Conservation (phyloP, 768 basidiomycete species). For the Amanita subjunquillea region DNA sequence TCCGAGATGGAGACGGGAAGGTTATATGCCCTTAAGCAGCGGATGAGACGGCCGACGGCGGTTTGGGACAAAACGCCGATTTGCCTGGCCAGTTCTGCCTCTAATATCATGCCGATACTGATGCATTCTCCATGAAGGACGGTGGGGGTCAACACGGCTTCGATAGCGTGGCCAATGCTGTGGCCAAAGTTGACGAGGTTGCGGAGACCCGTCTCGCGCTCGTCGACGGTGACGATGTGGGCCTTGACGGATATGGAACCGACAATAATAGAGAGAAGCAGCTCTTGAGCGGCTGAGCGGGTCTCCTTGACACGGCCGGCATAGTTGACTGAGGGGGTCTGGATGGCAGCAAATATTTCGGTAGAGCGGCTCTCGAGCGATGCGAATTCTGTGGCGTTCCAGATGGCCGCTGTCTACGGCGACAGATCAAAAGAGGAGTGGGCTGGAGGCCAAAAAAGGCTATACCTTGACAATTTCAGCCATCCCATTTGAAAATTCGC, state of each 20-base stretch:
- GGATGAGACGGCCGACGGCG: conserved; percentile 79
- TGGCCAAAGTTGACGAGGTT: conserved; percentile 99
- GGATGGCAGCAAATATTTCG: conserved; percentile 82
- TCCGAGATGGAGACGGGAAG: conserved; percentile 79
- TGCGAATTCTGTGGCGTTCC: conserved; percentile 86
- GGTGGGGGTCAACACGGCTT: conserved; percentile 87
- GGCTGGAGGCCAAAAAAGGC: not conserved
- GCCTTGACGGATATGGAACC: conserved; percentile 94
- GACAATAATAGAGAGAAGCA: conserved; percentile 84
- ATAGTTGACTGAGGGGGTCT: conserved; percentile 50
- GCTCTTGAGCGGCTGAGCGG: conserved; percentile 66
- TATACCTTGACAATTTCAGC: conserved; percentile 94
- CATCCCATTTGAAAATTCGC: conserved; percentile 99
- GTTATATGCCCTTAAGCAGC: conserved; percentile 85
- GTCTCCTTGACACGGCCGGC: conserved; percentile 49
- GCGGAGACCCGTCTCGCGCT: conserved; percentile 91
- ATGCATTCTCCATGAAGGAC: conserved; percentile 97
- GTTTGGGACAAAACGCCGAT: conserved; percentile 87
- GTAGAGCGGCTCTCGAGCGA: conserved; percentile 78
- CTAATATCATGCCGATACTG: conserved; percentile 91
- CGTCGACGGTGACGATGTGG: conserved; percentile 94
- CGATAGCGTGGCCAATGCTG: conserved; percentile 96
- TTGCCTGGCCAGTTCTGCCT: conserved; percentile 86
- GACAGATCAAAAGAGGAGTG: not conserved
- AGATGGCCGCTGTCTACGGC: conserved; percentile 91